Evolutionary conservation across 2,329 filamentous ascomycete genomes (phyloP).

Genomic region (Aspergillus viridinutans): DNA sequence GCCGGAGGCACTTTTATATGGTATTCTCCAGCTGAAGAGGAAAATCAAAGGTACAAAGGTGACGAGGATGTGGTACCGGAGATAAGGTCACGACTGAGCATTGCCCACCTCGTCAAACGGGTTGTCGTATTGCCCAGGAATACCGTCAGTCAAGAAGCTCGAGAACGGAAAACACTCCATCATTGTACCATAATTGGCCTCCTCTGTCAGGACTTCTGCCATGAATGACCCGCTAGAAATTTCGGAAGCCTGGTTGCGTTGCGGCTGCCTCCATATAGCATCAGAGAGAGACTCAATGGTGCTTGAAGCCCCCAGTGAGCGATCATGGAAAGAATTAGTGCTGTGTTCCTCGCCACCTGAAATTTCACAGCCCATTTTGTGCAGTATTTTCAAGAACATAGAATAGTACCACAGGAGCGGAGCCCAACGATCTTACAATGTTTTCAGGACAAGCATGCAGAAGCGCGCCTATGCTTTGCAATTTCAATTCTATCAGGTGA

Average conservation of each 20-base stretch:
- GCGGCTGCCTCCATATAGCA: not conserved
- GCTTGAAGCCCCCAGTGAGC: not conserved
- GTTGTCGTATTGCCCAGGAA: not conserved
- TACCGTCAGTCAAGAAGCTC: not conserved
- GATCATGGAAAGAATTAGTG: not conserved
- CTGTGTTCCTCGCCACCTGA: not conserved
- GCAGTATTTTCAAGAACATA: constrained; percentile 4
- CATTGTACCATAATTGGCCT: not conserved
- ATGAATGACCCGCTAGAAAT: not conserved
- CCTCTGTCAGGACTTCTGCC: not conserved
- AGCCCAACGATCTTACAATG: constrained; percentile 1
- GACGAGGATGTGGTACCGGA: constrained; percentile 51
- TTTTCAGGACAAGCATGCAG: constrained; percentile 6
- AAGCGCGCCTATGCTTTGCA: constrained; percentile 7
- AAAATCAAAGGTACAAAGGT: constrained; percentile 60
- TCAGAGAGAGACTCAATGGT: not conserved
- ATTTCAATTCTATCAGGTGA: not conserved
- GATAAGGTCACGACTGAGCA: not conserved
- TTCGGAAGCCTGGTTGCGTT: not conserved
- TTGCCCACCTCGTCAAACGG: not conserved
- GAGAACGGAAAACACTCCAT: not conserved
- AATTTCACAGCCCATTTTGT: constrained; percentile 1
- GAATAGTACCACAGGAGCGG: constrained; percentile 4
- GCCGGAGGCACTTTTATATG: constrained; percentile 50
- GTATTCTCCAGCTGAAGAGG: constrained; percentile 71